Base-by-base conservation (phyloP, 768 basidiomycete species). In the Hebeloma cylindrosporum region DNA sequence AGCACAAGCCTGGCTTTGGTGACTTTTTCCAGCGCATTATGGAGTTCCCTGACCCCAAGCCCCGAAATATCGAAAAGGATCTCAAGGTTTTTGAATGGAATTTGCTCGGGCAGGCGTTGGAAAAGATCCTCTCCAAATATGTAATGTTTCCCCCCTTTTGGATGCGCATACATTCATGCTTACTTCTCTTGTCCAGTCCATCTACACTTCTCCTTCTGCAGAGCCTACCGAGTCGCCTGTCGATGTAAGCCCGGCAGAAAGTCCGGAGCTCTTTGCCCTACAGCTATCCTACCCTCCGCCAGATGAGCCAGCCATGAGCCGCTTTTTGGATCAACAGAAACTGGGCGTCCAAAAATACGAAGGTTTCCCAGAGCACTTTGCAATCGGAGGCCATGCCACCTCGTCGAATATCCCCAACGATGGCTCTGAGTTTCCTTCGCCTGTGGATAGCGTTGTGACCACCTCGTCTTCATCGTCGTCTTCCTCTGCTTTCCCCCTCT, bases 11-110 rank as follows among this genome's bases (percentile, higher is more conserved):
- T 0, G 86, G 83, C 8, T 84, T 79, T 45, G 88, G 89, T 56
- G 73, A 78, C n/a, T 91, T 97, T 64, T 99, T 97, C 76, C 83
- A 88, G 68, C 77, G 83, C 54, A 93, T 99, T 70, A 97, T 99
- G 95, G 83, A 88, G 40, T 95, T 96, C 60, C 90, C 93, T 0
- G 80, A 82, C 33, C 95, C 95, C 6, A 93, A 91, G 62, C 95
- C 95, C 3, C 77, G 95, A 43, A 94, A 93, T 61, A 99, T 98
- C 51, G 95, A 97, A 60, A 97, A 98, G 74, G 93, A 97, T 58
- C 77, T 99, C 59, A 91, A 91, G 62, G 85, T 90, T 6, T 91
- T 91, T 54, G 78, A 81, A 29, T 91, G 88, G 88, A 72, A 70
- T 21, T 63, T 78, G 33, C 70, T 91, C n/a, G 75, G 75, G 13